Evolutionary conservation across 2,329 filamentous ascomycete genomes (phyloP), one percentile per base, ranked within the genome.

Genomic region (Lojkania enalia): DNA sequence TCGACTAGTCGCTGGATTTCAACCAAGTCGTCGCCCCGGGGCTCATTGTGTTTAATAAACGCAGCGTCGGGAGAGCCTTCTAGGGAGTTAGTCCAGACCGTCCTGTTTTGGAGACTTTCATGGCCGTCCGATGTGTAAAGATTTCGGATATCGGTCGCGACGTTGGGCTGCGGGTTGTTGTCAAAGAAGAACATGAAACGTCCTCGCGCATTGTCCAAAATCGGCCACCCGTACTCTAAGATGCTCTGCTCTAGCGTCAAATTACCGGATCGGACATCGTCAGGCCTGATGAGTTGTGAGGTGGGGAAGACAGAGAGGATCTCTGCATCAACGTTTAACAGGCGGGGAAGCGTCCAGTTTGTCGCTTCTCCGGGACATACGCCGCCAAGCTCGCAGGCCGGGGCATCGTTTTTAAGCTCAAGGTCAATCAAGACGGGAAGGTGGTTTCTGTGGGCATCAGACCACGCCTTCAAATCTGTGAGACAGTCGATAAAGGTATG

Each of bases 161-260:
- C 52, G 14, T 37, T 46, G 2, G 55, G 52, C 23, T 70, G 68
- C 0, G 72, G 71, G 20, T 73, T 72, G 52, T 79, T 78, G 57
- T 79, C 77, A 64, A 79, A 77, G 51, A 73, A 71, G 64, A 79
- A 79, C 47, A 78, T 66, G 54, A 79, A 69, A 20, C 72, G 69
- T 3, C 75, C 75, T 9, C 74, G 61, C 0, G 72, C 70, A 2
- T 69, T 66, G 2, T 73, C 66, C 2, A 79, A 64, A 11, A 69
- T 69, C 0, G 76, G 76, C 76, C 76, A 79, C n/a, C 77, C 76
- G 41, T 72, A 44, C 35, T 63, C 48, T n/a, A 78, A 59, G 1
- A 79, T 63, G 3, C 71, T 72, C 46, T 75, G 50, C 51, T 78
- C 76, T 11, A 79, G 70, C 0, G 75, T 76, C 18, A 74, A 44